phyloP scores from a whole-genome alignment of 441 rosid genomes.

The Pelargonium citronellum region DNA sequence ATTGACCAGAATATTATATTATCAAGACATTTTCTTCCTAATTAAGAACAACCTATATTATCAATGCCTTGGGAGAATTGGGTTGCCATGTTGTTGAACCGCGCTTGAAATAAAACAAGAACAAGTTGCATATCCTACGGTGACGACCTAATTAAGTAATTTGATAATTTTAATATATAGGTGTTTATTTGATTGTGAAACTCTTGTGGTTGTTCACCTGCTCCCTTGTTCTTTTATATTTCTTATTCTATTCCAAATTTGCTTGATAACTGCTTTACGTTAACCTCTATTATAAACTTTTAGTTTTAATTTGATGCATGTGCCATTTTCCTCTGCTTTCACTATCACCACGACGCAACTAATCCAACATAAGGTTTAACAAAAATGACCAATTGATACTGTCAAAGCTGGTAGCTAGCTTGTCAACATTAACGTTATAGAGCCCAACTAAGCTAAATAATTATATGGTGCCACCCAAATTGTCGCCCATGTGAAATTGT shows the following conservation, averaged over 20 bases:
- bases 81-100: slow-evolving; percentile 28
- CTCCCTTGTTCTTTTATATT: not conserved
- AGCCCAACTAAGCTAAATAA: not conserved
- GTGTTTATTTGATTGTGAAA: slow-evolving; percentile 17
- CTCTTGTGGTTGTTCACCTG: slow-evolving; percentile 26
- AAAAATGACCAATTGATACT: not conserved
- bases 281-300: slow-evolving; percentile 26
- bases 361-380: no score
- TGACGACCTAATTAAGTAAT: slow-evolving; percentile 15
- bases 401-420: slow-evolving; percentile 3
- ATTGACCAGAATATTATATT: not conserved
- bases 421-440: not conserved
- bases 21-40: slow-evolving; percentile 15
- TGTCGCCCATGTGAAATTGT: not conserved
- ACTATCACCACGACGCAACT: not conserved
- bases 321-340: not conserved
- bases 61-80: not conserved
- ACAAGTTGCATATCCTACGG: not conserved
- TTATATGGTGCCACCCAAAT: not conserved
- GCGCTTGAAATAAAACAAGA: slow-evolving; percentile 14
- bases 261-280: slow-evolving; percentile 44
- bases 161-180: slow-evolving; percentile 9
- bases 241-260: not conserved
- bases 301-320: slow-evolving; percentile 1
- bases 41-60: slow-evolving; percentile 3